phyloP scores from a whole-genome alignment of 805 yeast genomes.

The Teunomyces cretensis region DNA sequence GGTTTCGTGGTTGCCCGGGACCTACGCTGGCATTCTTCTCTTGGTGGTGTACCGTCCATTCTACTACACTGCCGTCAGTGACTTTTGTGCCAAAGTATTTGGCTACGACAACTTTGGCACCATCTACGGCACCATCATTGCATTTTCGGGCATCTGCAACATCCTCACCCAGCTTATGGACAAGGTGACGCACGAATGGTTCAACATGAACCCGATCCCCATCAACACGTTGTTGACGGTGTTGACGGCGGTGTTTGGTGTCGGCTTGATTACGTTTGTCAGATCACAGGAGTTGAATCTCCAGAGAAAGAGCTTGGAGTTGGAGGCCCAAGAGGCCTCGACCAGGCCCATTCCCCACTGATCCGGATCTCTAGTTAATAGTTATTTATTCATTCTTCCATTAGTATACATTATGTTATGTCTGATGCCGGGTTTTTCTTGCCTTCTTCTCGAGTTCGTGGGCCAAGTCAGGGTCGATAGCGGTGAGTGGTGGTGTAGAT shows the following conservation, averaged over 20 bases:
- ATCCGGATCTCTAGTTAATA: not conserved
- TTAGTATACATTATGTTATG: slow-evolving; percentile 1
- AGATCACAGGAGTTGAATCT: slow-evolving; percentile 39
- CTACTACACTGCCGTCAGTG: slow-evolving; percentile 89
- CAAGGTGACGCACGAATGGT: slow-evolving; percentile 61
- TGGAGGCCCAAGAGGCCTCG: slow-evolving; percentile 64
- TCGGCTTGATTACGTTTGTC: slow-evolving; percentile 43
- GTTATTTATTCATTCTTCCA: not conserved
- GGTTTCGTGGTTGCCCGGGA: slow-evolving; percentile 52
- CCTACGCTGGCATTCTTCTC: slow-evolving; percentile 66
- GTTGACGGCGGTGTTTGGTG: slow-evolving; percentile 55
- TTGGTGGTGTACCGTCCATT: slow-evolving; percentile 87
- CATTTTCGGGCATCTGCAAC: slow-evolving; percentile 80
- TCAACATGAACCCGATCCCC: slow-evolving; percentile 77
- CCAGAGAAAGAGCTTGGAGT: slow-evolving; percentile 52
- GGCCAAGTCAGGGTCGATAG: slow-evolving; percentile 27
- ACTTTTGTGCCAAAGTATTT: slow-evolving; percentile 87
- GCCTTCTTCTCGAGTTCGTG: slow-evolving; percentile 12
- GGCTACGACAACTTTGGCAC: slow-evolving; percentile 92
- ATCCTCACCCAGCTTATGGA: slow-evolving; percentile 71
- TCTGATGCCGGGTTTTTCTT: slow-evolving; percentile 9
- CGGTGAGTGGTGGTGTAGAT: slow-evolving; percentile 23
- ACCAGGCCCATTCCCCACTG: slow-evolving; percentile 44
- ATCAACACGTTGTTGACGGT: slow-evolving; percentile 58
- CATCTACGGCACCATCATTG: slow-evolving; percentile 82